Evolutionary conservation across 306 rosid genomes (phyloP).

Genomic region (Ormosia emarginata): DNA sequence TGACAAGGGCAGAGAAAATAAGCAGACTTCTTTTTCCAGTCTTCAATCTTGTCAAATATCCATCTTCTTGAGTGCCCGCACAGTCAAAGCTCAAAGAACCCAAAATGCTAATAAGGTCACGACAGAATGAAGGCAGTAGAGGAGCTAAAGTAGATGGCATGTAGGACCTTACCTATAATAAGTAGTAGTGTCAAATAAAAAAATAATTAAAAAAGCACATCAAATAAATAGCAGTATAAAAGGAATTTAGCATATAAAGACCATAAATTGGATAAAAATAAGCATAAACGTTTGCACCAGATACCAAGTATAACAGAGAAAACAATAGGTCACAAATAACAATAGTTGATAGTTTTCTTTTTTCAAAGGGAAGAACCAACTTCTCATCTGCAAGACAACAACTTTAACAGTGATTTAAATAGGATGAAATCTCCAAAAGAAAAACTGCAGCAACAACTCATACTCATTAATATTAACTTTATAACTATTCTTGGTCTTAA

Average conservation of each 20-base stretch:
- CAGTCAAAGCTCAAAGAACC: constrained; percentile 56
- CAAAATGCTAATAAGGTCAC: constrained; percentile 63
- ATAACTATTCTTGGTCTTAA: too few species aligned
- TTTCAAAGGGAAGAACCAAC: neutral
- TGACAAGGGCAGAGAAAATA: constrained; percentile 66
- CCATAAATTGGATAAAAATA: neutral
- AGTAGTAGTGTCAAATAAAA: constrained; percentile 23
- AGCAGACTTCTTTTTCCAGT: constrained; percentile 79
- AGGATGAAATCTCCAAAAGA: neutral
- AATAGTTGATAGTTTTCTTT: neutral
- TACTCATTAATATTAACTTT: neutral
- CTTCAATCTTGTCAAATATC: constrained; percentile 55
- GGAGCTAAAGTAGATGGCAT: constrained; percentile 78
- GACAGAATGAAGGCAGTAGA: constrained; percentile 54
- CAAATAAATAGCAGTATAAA: neutral
- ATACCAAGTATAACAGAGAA: neutral
- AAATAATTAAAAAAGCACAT: neutral
- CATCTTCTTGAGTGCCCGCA: constrained; percentile 38
- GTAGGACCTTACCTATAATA: constrained; percentile 69
- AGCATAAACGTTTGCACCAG: neutral
- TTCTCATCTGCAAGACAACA: neutral
- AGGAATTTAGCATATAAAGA: neutral
- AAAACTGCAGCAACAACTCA: neutral
- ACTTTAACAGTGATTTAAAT: neutral
- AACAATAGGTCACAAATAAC: neutral